Evolutionary conservation across 805 yeast species (phyloP), one percentile per base, ranked within the genome.

Genomic region (Saccharomycopsis olivae): DNA sequence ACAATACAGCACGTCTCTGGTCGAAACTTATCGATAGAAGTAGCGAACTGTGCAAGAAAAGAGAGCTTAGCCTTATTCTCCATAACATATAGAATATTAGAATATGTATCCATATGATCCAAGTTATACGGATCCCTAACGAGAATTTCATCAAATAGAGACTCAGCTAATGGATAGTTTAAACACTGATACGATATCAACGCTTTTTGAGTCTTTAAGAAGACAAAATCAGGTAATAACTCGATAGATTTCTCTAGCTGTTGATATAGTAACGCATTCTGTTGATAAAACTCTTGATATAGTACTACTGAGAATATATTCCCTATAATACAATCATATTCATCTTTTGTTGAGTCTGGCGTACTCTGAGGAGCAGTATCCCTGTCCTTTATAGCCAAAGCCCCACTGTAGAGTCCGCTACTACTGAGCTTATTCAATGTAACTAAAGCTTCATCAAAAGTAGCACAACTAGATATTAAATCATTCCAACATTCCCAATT

Each of bases 401-500:
- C 25, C 8, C n/a, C n/a, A 28, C n/a, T 28, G 10, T 8, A 10
- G 10, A 28, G 14, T 10, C n/a, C 15, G 8, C 5, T 9, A 15
- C 18, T 18, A 15, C 33, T 23, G 17, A 68, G 53, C 47, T 62
- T 58, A 46, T 60, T 53, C 31, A 66, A 47, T 46, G 69, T 52
- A 39, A 51, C 49, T 35, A 62, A 42, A 0, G 85, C 79, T 40
- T 81, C 83, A 44, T 78, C 81, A 40, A 75, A 66, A 23, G 74
- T 68, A 5, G 71, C 58, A 21, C 85, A 59, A 39, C 84, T 74
- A 3, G 73, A 62, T 10, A 75, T 61, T 29, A 92, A 63, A 53
- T 89, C 96, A 42, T 70, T 67, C 96, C 96, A 92, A 43, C 92
- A 81, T 40, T 88, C 73, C 98, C 98, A 92, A 56, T 89, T 89